These are phyloP conservation scores for Colletotrichum eleusines DNA, from an alignment of 2,329 filamentous ascomycete genomes.

Conservation along the genomic window DNA sequence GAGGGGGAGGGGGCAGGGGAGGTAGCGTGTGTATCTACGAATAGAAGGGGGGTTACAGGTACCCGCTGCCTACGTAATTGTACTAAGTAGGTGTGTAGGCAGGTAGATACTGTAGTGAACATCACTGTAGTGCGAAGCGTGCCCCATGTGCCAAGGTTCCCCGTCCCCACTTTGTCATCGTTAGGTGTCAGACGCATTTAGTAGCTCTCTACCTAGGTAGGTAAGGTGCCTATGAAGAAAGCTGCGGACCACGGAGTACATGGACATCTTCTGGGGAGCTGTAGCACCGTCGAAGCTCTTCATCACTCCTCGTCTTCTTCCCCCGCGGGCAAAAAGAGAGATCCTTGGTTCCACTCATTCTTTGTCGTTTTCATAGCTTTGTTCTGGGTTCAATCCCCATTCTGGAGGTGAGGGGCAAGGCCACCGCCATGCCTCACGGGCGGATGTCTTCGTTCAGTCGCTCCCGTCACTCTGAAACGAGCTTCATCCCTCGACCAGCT, in stretches of 20 bases:
- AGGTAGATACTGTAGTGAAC: neutral
- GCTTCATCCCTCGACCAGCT: slow-evolving; percentile 27
- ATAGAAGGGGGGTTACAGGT: neutral
- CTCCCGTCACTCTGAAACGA: slow-evolving; percentile 38
- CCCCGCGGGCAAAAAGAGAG: no score
- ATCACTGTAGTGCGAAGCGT: neutral
- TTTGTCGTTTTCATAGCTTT: neutral
- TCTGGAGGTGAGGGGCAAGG: neutral
- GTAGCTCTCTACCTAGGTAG: neutral
- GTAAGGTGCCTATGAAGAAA: neutral
- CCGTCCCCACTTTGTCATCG: slow-evolving; percentile 2
- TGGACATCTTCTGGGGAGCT: slow-evolving; percentile 1
- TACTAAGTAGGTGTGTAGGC: no score
- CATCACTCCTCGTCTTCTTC: no score
- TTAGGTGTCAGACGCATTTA: slow-evolving; percentile 2
- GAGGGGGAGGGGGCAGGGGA: slow-evolving; percentile 1
- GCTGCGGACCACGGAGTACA: neutral
- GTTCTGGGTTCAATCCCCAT: neutral
- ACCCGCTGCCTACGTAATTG: neutral
- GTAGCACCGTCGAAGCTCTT: slow-evolving; percentile 4
- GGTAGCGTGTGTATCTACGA: slow-evolving; percentile 1
- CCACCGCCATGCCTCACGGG: neutral
- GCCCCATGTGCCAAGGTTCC: slow-evolving; percentile 15
- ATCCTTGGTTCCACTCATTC: neutral
- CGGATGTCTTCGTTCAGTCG: neutral